These are phyloP conservation scores for Barnettozyma populi DNA, from an alignment of 805 yeast species.

Conservation along the genomic window DNA sequence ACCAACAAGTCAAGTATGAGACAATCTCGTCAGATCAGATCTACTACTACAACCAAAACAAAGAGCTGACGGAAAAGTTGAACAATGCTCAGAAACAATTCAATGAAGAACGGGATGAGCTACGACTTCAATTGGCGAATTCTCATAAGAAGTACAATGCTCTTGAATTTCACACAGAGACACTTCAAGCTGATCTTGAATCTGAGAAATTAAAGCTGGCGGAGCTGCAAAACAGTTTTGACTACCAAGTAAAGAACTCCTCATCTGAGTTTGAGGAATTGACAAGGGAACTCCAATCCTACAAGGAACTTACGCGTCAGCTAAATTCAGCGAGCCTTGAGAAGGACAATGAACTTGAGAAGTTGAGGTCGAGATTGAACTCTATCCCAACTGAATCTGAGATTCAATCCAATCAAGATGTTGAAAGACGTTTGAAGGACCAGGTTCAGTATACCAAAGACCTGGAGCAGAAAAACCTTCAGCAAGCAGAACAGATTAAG, in stretches of 20 bases:
- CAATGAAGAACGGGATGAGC: conserved; percentile 17
- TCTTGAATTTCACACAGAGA: conserved; percentile 5
- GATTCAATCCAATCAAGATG: conserved; percentile 26
- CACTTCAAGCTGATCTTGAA: conserved; percentile 6
- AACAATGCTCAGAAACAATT: conserved; percentile 10
- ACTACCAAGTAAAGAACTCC: background rate
- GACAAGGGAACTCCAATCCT: background rate
- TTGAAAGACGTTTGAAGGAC: conserved; percentile 30
- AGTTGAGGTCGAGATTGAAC: conserved; percentile 28
- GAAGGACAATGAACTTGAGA: conserved; percentile 25
- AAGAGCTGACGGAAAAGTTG: conserved; percentile 23
- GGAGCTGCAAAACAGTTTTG: background rate
- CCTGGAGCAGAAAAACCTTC: conserved; percentile 46
- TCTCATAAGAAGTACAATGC: conserved; percentile 7
- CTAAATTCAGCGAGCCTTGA: background rate
- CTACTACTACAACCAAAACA: conserved; percentile 31
- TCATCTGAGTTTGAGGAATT: background rate
- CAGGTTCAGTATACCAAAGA: conserved; percentile 42
- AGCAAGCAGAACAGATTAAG: conserved; percentile 48
- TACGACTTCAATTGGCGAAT: conserved; percentile 16
- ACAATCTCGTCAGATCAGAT: conserved; percentile 27
- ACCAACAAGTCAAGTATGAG: conserved; percentile 15
- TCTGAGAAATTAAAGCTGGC: conserved; percentile 4
- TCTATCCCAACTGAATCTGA: conserved; percentile 36
- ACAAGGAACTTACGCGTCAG: background rate